phyloP scores from a whole-genome alignment of 2,329 filamentous ascomycete species.

The Hypomyces perniciosus region DNA sequence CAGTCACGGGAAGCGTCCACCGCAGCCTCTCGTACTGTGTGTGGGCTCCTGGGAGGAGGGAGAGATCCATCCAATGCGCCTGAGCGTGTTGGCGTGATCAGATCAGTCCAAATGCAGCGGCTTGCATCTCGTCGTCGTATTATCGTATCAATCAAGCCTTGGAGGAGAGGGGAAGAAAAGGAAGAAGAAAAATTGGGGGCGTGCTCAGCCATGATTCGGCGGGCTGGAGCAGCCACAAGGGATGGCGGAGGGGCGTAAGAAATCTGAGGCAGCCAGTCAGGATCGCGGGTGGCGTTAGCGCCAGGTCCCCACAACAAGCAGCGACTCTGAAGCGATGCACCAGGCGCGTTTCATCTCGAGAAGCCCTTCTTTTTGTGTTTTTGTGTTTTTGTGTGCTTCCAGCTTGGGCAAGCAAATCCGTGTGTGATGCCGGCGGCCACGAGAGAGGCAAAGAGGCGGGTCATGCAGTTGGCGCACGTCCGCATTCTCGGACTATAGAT shows the following conservation, averaged over 20 bases:
- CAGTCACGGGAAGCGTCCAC: background rate
- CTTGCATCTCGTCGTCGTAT: constrained; percentile 5
- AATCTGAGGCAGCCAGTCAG: constrained; percentile 15
- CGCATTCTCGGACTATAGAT: no score
- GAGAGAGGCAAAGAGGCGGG: no score
- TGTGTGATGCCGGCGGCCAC: background rate
- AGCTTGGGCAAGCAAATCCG: background rate
- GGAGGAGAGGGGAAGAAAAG: constrained; percentile 5
- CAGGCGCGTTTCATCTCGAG: constrained; percentile 45
- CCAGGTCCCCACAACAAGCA: constrained; percentile 20
- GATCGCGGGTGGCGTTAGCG: constrained; percentile 28
- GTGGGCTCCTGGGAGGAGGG: no score
- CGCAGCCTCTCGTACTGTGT: background rate
- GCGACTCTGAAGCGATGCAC: constrained; percentile 26
- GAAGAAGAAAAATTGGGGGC: background rate
- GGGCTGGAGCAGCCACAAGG: constrained; percentile 8
- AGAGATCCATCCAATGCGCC: constrained; percentile 1
- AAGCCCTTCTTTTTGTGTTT: constrained; percentile 18
- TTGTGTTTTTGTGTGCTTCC: no score
- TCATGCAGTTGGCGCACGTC: no score
- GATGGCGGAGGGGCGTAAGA: constrained; percentile 18
- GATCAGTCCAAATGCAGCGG: constrained; percentile 7
- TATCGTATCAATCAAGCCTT: constrained; percentile 1
- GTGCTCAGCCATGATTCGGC: constrained; percentile 10
- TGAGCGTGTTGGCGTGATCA: constrained; percentile 2